phyloP scores from a whole-genome alignment of 176 grass and related monocot genomes.

The Eremochloa ophiuroides region DNA sequence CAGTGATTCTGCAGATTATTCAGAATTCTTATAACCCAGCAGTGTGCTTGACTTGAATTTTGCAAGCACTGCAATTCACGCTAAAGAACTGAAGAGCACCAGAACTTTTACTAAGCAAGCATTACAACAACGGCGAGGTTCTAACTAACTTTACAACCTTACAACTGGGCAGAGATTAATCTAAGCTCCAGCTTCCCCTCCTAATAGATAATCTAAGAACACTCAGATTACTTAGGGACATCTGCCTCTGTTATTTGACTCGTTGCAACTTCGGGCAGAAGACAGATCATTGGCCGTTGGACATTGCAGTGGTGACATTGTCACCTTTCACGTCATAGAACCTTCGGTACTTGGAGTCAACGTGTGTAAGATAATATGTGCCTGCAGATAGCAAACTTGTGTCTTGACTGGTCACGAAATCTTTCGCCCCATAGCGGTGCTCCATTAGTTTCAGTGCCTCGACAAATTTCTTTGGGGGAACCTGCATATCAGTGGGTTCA shows the following conservation, averaged over 20 bases:
- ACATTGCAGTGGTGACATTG: not conserved
- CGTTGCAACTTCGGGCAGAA: not conserved
- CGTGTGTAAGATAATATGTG: constrained; percentile 82
- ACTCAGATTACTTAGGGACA: not conserved
- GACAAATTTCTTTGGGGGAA: constrained; percentile 66
- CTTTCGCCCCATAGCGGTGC: constrained; percentile 85
- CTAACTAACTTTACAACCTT: constrained; percentile 42
- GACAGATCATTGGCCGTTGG: constrained; percentile 37
- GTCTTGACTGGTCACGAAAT: constrained; percentile 79
- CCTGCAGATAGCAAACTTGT: constrained; percentile 61
- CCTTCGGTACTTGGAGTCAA: constrained; percentile 81
- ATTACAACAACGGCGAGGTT: constrained; percentile 19
- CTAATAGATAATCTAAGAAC: constrained; percentile 10
- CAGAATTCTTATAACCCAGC: constrained; percentile 22
- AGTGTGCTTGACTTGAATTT: not conserved
- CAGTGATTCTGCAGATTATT: constrained; percentile 20
- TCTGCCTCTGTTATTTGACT: constrained; percentile 16
- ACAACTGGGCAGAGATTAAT: not conserved
- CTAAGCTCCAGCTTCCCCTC: not conserved
- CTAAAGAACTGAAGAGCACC: not conserved
- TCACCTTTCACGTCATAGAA: constrained; percentile 62
- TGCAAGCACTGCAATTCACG: not conserved
- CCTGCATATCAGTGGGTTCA: constrained; percentile 9
- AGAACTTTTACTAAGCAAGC: not conserved
- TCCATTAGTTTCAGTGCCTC: constrained; percentile 82